These are phyloP conservation scores for Ceratobasidium sp. DNA, from an alignment of 1,284 basidiomycete genomes.

Conservation along the genomic window DNA sequence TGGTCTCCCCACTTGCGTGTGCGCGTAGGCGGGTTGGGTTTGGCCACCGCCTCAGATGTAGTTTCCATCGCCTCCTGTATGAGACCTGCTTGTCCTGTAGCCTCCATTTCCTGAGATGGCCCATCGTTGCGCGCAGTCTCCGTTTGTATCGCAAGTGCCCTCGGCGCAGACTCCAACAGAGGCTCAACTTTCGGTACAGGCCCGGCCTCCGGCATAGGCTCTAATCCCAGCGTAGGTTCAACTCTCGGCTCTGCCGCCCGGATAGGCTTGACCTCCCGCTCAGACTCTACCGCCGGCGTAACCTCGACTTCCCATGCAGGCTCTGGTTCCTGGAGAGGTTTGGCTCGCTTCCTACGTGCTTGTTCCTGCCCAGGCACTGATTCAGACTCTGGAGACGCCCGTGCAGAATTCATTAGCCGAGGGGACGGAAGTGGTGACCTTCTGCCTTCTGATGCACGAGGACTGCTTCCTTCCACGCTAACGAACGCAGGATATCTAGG, in stretches of 20 bases:
- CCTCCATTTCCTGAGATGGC: no score
- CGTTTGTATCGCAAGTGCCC: no score
- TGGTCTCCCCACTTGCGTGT: conserved; percentile 37
- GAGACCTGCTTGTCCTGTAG: no score
- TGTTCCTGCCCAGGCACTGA: background rate
- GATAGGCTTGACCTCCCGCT: background rate
- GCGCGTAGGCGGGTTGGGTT: background rate
- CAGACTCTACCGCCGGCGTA: background rate
- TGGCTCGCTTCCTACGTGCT: background rate
- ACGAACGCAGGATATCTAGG: conserved; percentile 41
- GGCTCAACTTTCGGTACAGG: no score
- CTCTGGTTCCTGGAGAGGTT: background rate
- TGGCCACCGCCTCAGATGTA: background rate
- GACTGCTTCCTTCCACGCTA: conserved; percentile 12
- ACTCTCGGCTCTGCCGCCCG: background rate
- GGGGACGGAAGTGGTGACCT: conserved; percentile 23
- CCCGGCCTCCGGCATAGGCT: no score
- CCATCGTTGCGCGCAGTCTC: no score
- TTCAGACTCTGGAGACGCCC: background rate
- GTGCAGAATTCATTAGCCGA: background rate
- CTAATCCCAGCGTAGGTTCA: no score
- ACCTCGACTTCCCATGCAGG: background rate
- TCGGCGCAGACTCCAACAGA: no score
- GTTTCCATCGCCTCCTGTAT: no score
- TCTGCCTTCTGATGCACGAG: conserved; percentile 1